phyloP scores from a whole-genome alignment of 2,329 filamentous ascomycete species.

The Paecilomyces sp. region DNA sequence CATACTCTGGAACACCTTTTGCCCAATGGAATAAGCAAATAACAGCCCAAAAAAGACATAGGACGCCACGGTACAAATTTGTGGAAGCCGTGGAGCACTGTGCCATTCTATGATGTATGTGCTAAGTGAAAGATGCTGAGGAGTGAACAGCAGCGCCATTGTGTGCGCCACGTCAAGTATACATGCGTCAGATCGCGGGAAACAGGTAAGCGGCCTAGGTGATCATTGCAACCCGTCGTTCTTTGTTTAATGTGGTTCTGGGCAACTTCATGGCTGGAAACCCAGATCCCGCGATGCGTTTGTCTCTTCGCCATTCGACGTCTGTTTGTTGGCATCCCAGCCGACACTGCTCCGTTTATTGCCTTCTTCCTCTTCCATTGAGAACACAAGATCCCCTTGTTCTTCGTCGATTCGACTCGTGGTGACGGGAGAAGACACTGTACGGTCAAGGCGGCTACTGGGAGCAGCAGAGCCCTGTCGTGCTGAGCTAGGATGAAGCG shows the following conservation, averaged over 20 bases:
- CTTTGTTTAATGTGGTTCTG: constrained; percentile 4
- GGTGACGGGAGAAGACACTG: constrained; percentile 38
- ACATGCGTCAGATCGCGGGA: background rate
- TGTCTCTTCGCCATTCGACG: constrained; percentile 19
- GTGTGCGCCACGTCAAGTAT: background rate
- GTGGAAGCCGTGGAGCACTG: constrained; percentile 4
- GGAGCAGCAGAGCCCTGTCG: constrained; percentile 25
- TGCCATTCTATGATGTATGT: constrained; percentile 9
- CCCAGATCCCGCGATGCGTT: background rate
- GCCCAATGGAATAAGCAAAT: background rate
- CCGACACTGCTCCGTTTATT: constrained; percentile 33
- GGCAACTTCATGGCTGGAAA: constrained; percentile 1
- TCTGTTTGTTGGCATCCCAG: constrained; percentile 28
- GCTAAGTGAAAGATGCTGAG: background rate
- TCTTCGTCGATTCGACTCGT: constrained; percentile 43
- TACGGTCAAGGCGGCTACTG: constrained; percentile 35
- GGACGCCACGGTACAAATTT: background rate
- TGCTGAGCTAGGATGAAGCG: constrained; percentile 35
- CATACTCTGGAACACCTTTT: background rate
- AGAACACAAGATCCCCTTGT: constrained; percentile 41
- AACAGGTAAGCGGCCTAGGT: background rate
- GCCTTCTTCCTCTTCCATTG: constrained; percentile 45
- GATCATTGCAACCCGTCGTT: constrained; percentile 4
- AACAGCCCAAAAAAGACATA: constrained; percentile 1
- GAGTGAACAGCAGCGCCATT: background rate